Evolutionary conservation across 2,329 filamentous ascomycete genomes (phyloP).

Genomic region (Colletotrichum sp.): DNA sequence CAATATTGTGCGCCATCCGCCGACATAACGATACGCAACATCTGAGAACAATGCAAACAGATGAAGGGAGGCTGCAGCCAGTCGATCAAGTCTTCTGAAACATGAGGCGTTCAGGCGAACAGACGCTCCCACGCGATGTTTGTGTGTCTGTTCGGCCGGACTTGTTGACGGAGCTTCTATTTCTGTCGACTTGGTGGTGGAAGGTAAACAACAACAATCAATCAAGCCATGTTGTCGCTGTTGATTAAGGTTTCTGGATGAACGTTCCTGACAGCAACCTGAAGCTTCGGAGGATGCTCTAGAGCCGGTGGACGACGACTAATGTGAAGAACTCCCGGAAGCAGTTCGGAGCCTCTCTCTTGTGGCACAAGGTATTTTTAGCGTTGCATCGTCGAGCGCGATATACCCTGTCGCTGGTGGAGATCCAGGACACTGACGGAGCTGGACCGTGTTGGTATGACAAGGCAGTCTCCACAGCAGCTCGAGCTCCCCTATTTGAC

Average conservation of each 20-base stretch:
- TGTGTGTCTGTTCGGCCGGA: slow-evolving; percentile 4
- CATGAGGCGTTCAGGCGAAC: slow-evolving; percentile 21
- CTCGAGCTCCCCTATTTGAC: neutral
- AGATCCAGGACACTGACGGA: neutral
- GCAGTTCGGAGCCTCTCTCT: slow-evolving; percentile 6
- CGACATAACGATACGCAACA: neutral
- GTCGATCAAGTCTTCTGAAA: slow-evolving; percentile 20
- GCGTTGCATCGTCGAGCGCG: slow-evolving; percentile 6
- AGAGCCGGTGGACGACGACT: neutral
- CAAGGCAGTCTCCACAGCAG: slow-evolving; percentile 8
- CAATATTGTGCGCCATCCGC: neutral
- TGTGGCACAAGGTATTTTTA: slow-evolving; percentile 16
- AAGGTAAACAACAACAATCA: neutral
- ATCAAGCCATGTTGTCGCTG: neutral
- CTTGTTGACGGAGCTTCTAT: slow-evolving; percentile 2
- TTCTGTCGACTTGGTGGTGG: neutral
- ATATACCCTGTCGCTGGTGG: neutral
- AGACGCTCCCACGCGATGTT: slow-evolving; percentile 16
- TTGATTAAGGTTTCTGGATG: neutral
- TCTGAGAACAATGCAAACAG: slow-evolving; percentile 2
- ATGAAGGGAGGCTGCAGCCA: slow-evolving; percentile 17
- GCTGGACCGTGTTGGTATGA: slow-evolving; percentile 9
- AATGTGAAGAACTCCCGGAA: neutral
- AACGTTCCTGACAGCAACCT: slow-evolving; percentile 7
- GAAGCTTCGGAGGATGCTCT: slow-evolving; percentile 1